Percentiles rank a stretch among this genome's conserved stretches.
Conservation (phyloP, 192 early-diverging fungal genomes). For the Coemansia sp. region DNA sequence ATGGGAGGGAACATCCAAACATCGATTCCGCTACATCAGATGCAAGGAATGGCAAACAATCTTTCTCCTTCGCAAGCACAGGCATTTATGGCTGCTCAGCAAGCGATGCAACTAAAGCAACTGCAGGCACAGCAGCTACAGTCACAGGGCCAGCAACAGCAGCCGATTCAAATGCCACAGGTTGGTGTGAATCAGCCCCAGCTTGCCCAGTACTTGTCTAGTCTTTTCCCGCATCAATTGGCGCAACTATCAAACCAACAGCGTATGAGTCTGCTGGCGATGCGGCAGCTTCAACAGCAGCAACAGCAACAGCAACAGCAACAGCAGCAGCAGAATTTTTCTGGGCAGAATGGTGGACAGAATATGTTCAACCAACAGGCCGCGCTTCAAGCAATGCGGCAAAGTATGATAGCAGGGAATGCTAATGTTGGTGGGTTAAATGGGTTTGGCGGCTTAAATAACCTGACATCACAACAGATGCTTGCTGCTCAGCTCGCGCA, state of each 20-base stretch:
- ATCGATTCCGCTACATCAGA: slow-evolving; percentile 1
- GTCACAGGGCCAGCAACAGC: slow-evolving; percentile 8
- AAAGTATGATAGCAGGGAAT: slow-evolving; percentile 19
- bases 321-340: slow-evolving; percentile 28
- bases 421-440: slow-evolving; percentile 15
- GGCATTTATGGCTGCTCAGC: slow-evolving; percentile 27
- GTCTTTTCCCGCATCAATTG: slow-evolving; percentile 44
- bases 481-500: slow-evolving; percentile 40
- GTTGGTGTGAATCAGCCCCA: slow-evolving; percentile 40
- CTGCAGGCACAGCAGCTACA: slow-evolving; percentile 32
- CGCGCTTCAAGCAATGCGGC: slow-evolving; percentile 25
- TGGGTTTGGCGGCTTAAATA: slow-evolving; percentile 11
- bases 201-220: slow-evolving; percentile 47
- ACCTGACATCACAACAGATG: slow-evolving; percentile 23
- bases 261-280: slow-evolving; percentile 38
- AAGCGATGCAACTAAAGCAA: slow-evolving; percentile 38
- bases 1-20: not conserved
- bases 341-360: slow-evolving; percentile 14
- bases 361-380: slow-evolving; percentile 24
- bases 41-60: not conserved
- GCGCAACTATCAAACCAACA: slow-evolving; percentile 50
- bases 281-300: slow-evolving; percentile 48
- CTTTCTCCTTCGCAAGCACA: slow-evolving; percentile 29
- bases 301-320: slow-evolving; percentile 42
- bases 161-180: slow-evolving; percentile 8